Percentiles rank a stretch among this genome's conserved stretches.
phyloP scores from a whole-genome alignment of 148 eudicot genomes.

The Gaultheria prostrata region DNA sequence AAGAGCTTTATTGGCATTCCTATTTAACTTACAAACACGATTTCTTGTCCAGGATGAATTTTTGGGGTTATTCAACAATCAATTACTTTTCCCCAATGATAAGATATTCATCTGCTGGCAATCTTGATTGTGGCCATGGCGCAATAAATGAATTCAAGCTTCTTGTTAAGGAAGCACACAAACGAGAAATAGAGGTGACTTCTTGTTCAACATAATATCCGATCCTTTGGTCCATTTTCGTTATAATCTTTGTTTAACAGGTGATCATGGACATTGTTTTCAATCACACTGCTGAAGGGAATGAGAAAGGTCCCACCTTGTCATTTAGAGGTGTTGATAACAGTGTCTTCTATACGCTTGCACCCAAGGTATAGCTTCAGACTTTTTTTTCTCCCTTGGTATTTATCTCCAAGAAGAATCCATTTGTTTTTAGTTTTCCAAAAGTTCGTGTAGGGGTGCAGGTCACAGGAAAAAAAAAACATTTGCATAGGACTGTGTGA shows the following conservation, averaged over 20 bases:
- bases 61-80: slow-evolving; percentile 98
- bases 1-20: background rate
- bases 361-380: slow-evolving; percentile 70
- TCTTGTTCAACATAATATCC: slow-evolving; percentile 16
- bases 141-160: slow-evolving; percentile 87
- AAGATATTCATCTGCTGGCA: slow-evolving; percentile 80
- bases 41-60: slow-evolving; percentile 67
- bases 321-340: slow-evolving; percentile 96
- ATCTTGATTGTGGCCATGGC: slow-evolving; percentile 64
- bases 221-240: slow-evolving; percentile 16
- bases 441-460: background rate
- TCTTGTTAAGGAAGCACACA: slow-evolving; percentile 96
- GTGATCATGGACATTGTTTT: slow-evolving; percentile 99
- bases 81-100: slow-evolving; percentile 92
- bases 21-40: slow-evolving; percentile 8
- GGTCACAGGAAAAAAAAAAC: background rate
- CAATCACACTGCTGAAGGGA: slow-evolving; percentile 99
- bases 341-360: slow-evolving; percentile 93
- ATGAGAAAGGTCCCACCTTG: slow-evolving; percentile 83
- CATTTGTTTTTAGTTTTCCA: slow-evolving; percentile 2
- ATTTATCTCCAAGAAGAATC: background rate
- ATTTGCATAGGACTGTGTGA: background rate
- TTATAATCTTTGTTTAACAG: slow-evolving; percentile 34
- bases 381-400: background rate
- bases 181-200: slow-evolving; percentile 91